These are phyloP conservation scores for Penicillium mononematosum DNA, from an alignment of 495 filamentous ascomycete species.

Conservation along the genomic window DNA sequence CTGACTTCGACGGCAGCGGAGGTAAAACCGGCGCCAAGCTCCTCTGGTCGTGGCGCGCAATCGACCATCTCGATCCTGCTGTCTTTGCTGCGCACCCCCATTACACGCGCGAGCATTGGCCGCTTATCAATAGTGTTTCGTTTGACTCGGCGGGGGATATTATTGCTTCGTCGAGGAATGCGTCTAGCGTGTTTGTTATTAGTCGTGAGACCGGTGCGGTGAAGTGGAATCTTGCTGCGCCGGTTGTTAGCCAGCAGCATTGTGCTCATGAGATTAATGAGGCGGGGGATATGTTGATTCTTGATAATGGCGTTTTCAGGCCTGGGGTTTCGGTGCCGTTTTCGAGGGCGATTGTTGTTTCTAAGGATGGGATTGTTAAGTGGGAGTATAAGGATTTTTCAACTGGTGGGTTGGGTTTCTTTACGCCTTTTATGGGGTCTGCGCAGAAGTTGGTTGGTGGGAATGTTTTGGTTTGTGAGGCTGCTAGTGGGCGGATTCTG, in stretches of 20 bases:
- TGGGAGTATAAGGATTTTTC: conserved; percentile 47
- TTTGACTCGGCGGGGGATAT: conserved; percentile 41
- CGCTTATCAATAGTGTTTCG: conserved; percentile 44
- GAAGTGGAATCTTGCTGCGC: conserved; percentile 42
- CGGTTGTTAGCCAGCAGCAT: conserved; percentile 45
- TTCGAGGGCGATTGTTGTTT: conserved; percentile 42
- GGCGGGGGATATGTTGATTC: conserved; percentile 43
- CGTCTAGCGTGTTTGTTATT: conserved; percentile 45
- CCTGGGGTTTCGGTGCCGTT: conserved; percentile 39
- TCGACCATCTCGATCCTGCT: conserved; percentile 37
- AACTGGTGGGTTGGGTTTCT: conserved; percentile 43
- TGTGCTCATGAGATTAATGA: conserved; percentile 39
- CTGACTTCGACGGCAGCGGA: conserved; percentile 25
- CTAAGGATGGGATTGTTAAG: conserved; percentile 33
- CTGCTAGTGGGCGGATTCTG: conserved; percentile 49
- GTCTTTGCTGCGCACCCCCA: conserved; percentile 39
- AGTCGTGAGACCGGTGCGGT: conserved; percentile 37
- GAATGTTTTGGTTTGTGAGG: conserved; percentile 46
- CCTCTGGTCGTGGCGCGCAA: conserved; percentile 46
- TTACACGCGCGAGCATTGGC: conserved; percentile 48
- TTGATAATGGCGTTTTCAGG: conserved; percentile 49
- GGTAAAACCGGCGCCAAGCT: conserved; percentile 27
- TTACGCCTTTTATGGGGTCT: conserved; percentile 52
- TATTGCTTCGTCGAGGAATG: conserved; percentile 42
- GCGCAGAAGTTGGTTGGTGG: conserved; percentile 41